These are phyloP conservation scores for Theileria annulata DNA, from an alignment of 169 alveolate genomes.

Conservation along the genomic window DNA sequence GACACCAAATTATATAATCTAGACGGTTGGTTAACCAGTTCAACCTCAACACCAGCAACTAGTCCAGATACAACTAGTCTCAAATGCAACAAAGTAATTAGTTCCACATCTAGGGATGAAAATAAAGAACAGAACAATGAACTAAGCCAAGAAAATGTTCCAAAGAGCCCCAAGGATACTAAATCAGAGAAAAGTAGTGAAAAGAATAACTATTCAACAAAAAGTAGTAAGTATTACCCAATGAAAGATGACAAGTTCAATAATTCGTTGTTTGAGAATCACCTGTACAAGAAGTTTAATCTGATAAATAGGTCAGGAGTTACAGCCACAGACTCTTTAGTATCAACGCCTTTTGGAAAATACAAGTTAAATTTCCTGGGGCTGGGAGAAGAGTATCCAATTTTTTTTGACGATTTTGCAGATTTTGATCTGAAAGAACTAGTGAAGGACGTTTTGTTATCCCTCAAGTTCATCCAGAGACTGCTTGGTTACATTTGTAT, in stretches of 20 bases:
- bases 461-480: slow-evolving; percentile 23
- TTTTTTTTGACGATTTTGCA: slow-evolving; percentile 47
- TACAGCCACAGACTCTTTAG: slow-evolving; percentile 12
- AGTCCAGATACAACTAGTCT: background rate
- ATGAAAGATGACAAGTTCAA: slow-evolving; percentile 9
- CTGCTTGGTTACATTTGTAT: slow-evolving; percentile 35
- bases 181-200: background rate
- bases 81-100: background rate
- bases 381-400: slow-evolving; percentile 17
- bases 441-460: slow-evolving; percentile 20
- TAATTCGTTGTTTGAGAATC: slow-evolving; percentile 10
- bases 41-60: background rate
- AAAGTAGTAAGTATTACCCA: background rate
- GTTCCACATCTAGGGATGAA: background rate
- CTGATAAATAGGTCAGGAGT: slow-evolving; percentile 20
- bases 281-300: slow-evolving; percentile 6
- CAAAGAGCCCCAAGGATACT: background rate
- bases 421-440: slow-evolving; percentile 51
- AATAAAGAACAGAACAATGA: background rate
- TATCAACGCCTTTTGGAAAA: slow-evolving; percentile 42
- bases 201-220: background rate
- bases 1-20: background rate
- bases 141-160: background rate
- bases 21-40: background rate
- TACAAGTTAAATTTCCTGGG: slow-evolving; percentile 41